Base-by-base conservation (phyloP, 2,329 filamentous ascomycete species). In the Cadophora sp. region DNA sequence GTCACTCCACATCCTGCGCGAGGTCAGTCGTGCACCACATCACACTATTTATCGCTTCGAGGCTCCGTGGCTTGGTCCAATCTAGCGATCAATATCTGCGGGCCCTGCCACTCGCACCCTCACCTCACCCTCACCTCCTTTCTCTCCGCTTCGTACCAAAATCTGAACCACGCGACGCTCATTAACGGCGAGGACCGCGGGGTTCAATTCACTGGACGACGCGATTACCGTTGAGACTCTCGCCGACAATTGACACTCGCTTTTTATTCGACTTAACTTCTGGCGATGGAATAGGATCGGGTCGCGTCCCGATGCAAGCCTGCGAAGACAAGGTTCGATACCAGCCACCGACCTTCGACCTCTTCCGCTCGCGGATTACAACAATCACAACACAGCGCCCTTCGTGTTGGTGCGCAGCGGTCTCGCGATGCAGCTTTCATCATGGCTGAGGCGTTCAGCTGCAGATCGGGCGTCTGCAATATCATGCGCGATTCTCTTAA, bases 401-500 rank as follows among this genome's bases (percentile, higher is more conserved):
- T 59, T 63, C 60, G 62, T 58, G 71, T 59, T 63, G 58, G 62
- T 58, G 71, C 68, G 69, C 62, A 66, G 63, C 59, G 43, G 66
- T 68, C 69, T 62, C 75, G 71, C 74, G 65, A 79, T 79, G 77
- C 76, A 71, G 71, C 31, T 76, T 68, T 71, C 73, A 68, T 76
- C 75, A 72, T 76, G 73, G 73, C 73, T 76, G 72, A 75, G 72
- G 69, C 69, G 67, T 65, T 71, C 71, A 71, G 71, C 71, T 64
- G 65, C 71, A 27, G 66, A 72, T 63, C 72, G 68, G 62, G 75
- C 56, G 69, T 75, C 68, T 76, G 78, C 74, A 72, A 84, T 70
- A 72, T 84, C 66, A 77, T 80, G 62, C 71, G 86, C 68, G 74
- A 80, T 74, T 78, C 79, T 62, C 68, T 84, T 74, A 27, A 66